phyloP scores from a whole-genome alignment of 164 flowering plant genomes.

The Piper longum region DNA sequence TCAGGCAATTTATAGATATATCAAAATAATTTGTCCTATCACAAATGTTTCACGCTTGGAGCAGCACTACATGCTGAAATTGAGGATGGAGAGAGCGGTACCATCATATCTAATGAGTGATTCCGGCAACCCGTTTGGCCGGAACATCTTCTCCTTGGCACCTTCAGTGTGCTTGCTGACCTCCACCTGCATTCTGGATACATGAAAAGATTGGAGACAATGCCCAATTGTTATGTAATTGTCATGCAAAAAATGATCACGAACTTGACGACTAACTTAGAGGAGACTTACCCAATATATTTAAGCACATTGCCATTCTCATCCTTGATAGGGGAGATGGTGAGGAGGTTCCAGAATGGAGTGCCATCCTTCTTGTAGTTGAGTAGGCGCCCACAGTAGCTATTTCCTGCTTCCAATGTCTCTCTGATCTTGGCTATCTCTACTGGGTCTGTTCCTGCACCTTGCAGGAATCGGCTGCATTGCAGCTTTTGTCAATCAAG shows the following conservation, averaged over 20 bases:
- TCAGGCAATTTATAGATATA: too few species aligned
- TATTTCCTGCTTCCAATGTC: slow-evolving; percentile 41
- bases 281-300: slow-evolving; percentile 65
- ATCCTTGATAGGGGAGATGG: slow-evolving; percentile 93
- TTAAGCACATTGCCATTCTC: slow-evolving; percentile 75
- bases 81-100: slow-evolving; percentile 21
- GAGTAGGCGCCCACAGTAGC: slow-evolving; percentile 77
- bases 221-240: too few species aligned
- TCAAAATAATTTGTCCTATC: too few species aligned
- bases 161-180: slow-evolving; percentile 99
- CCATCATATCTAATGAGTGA: slow-evolving; percentile 94
- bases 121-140: slow-evolving; percentile 94
- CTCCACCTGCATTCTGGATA: slow-evolving; percentile 90
- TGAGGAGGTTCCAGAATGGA: slow-evolving; percentile 91
- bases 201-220: neutral
- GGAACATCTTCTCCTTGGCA: slow-evolving; percentile 55
- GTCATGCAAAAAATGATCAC: too few species aligned
- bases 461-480: slow-evolving; percentile 89
- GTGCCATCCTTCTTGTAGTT: slow-evolving; percentile 97
- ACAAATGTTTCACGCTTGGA: too few species aligned
- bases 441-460: slow-evolving; percentile 66
- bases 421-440: slow-evolving; percentile 73
- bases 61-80: too few species aligned
- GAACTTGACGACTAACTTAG: neutral
- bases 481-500: neutral